Evolutionary conservation across 202 grass and related monocot species (phyloP).

Genomic region (Carex sylvatica): DNA sequence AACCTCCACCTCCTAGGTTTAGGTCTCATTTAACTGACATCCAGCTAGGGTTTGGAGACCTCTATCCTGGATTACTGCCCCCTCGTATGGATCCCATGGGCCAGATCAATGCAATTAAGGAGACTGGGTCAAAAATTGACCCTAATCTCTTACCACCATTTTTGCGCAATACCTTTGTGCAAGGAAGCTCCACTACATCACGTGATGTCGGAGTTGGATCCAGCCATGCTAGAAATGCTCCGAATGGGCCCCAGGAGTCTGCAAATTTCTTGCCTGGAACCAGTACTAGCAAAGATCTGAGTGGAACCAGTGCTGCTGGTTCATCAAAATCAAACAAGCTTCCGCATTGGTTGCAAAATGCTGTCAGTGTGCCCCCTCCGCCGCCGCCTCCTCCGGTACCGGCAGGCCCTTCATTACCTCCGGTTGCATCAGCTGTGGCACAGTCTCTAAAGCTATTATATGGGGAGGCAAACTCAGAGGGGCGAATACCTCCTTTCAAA

Average conservation of each 20-base stretch:
- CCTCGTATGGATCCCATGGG: slow-evolving; percentile 39
- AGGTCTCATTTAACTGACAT: slow-evolving; percentile 83
- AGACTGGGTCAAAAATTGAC: slow-evolving; percentile 44
- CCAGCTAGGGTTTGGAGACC: slow-evolving; percentile 76
- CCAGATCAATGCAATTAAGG: slow-evolving; percentile 52
- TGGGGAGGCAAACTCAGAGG: slow-evolving; percentile 60
- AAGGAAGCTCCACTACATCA: slow-evolving; percentile 38
- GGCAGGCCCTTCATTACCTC: slow-evolving; percentile 38
- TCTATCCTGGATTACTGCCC: slow-evolving; percentile 47
- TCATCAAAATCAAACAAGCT: slow-evolving; percentile 81
- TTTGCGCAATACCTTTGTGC: slow-evolving; percentile 63
- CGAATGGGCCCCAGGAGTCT: slow-evolving; percentile 39
- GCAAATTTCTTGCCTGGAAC: slow-evolving; percentile 42
- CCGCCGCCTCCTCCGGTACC: slow-evolving; percentile 51
- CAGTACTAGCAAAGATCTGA: slow-evolving; percentile 44
- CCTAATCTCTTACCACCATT: slow-evolving; percentile 49
- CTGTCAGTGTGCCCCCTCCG: slow-evolving; percentile 50
- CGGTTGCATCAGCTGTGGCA: slow-evolving; percentile 70
- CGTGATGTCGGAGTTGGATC: slow-evolving; percentile 49
- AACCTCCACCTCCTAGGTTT: slow-evolving; percentile 55
- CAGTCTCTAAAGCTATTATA: slow-evolving; percentile 74
- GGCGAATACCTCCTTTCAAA: slow-evolving; percentile 63
- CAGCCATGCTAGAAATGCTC: slow-evolving; percentile 39
- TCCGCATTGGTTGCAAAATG: slow-evolving; percentile 96
- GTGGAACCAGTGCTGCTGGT: slow-evolving; percentile 35